These are phyloP conservation scores for Phylloporus sp. DNA, from an alignment of 768 basidiomycete species.

Conservation along the genomic window DNA sequence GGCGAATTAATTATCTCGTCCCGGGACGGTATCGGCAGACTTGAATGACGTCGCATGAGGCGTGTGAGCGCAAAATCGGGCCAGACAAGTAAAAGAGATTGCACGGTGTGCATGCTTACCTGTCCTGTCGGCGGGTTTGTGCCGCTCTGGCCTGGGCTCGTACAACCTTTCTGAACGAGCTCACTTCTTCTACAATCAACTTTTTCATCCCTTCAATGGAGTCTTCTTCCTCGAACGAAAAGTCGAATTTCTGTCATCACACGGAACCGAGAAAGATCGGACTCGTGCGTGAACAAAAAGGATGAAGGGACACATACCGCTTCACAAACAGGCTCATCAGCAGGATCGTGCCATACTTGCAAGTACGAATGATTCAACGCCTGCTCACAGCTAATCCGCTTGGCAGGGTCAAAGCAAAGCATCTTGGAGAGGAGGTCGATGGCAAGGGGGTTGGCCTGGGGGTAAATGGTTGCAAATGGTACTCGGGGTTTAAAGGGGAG, in stretches of 20 bases:
- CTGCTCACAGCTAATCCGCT: constrained; percentile 93
- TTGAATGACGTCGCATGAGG: constrained; percentile 22
- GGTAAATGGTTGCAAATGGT: constrained; percentile 88
- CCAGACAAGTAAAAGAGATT: background rate
- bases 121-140: constrained; percentile 75
- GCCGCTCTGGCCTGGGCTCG: constrained; percentile 74
- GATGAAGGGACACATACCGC: constrained; percentile 46
- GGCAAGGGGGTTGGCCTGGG: constrained; percentile 88
- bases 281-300: background rate
- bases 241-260: constrained; percentile 82
- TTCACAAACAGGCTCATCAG: constrained; percentile 87
- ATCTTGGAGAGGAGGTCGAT: constrained; percentile 90
- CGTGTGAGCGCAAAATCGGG: background rate
- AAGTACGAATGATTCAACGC: constrained; percentile 94
- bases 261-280: background rate
- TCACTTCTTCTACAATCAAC: constrained; percentile 91
- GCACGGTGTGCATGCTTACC: constrained; percentile 47
- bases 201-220: constrained; percentile 96
- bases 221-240: constrained; percentile 97
- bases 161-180: constrained; percentile 84
- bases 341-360: constrained; percentile 96
- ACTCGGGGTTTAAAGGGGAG: constrained; percentile 96
- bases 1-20: constrained; percentile 82
- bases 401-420: constrained; percentile 94
- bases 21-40: constrained; percentile 74